A percentile compares a stretch with the other conserved stretches of the same genome.
These are phyloP conservation scores for Chenopodium album DNA, from an alignment of 148 eudicot species.

Conservation along the genomic window DNA sequence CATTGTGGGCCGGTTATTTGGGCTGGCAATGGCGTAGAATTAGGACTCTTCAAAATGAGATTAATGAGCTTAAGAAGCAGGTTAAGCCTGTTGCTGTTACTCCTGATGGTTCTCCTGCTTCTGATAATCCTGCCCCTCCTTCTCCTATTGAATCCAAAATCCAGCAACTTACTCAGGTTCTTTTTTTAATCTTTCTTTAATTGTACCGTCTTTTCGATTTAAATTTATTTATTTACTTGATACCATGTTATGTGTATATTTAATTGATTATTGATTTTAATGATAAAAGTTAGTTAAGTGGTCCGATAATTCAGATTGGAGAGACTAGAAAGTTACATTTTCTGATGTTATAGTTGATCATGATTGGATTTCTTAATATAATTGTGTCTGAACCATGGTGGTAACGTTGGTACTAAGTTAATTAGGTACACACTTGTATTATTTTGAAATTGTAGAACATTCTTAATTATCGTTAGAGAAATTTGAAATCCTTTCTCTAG, in stretches of 20 bases:
- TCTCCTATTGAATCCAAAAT: slow-evolving; percentile 72
- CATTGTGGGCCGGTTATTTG: slow-evolving; percentile 86
- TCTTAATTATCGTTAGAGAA: too few relatives aligned
- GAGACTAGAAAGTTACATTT: not conserved
- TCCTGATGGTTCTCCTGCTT: slow-evolving; percentile 57
- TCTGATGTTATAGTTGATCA: too few relatives aligned
- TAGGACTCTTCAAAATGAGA: slow-evolving; percentile 72
- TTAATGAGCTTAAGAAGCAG: slow-evolving; percentile 83
- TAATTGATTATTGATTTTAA: not conserved
- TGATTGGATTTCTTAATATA: too few relatives aligned
- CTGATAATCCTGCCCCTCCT: slow-evolving; percentile 43
- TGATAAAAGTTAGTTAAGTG: not conserved
- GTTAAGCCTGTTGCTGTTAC: slow-evolving; percentile 81
- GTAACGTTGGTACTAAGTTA: too few relatives aligned
- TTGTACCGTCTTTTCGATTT: not conserved
- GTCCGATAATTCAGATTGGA: not conserved
- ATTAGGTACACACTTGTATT: too few relatives aligned
- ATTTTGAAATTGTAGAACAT: not conserved
- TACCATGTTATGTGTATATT: too few relatives aligned
- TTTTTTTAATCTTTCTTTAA: not conserved
- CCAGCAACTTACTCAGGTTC: slow-evolving; percentile 78
- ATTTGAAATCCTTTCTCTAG: too few relatives aligned
- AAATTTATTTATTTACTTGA: too few relatives aligned
- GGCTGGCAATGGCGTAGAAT: slow-evolving; percentile 99
- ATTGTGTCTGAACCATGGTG: too few relatives aligned